Evolutionary conservation across 805 yeast genomes (phyloP), one percentile per base, ranked within the genome.

Genomic region (Peterozyma toletana): DNA sequence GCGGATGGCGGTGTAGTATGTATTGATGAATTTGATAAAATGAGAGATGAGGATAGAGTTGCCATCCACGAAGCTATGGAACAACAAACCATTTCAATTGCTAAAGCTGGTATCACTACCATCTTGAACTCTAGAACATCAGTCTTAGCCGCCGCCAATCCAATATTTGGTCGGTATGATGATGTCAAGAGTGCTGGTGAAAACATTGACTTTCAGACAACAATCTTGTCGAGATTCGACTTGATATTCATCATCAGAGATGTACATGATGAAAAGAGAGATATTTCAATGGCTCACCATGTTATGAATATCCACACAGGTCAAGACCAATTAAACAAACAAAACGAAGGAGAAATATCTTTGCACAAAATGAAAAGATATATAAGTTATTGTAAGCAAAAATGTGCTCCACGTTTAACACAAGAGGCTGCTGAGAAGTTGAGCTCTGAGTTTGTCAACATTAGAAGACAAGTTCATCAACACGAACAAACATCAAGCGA

Each of bases 61-160:
- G 98, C 99, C 0, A 93, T 93, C 53, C 99, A 93, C 64, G 99
- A 93, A 71, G 99, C 99, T 11, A 93, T 93, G 99, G 99, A 93
- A 68, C 99, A 93, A 65, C 99, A 93, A 66, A 93, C 99, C 0
- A 93, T 93, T 47, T 91, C 98, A 11, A 90, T 93, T 61, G 99
- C 99, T 30, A 93, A 93, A 63, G 99, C 99, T 9, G 99, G 99
- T 62, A 93, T 93, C 53, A 93, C 98, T 2, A 93, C 99, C 0
- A 90, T 93, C 44, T 73, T 93, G 53, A 93, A 93, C 64, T 93
- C 99, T 3, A 77, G 99, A 66, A 93, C 99, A 0, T 83, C 96
- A 33, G 99, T 93, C 3, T 70, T 93, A 39, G 99, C 99, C 0
- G 99, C 99, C 18, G 99, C 99, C 7, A 93, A 93, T 64, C 99